Base-by-base conservation (phyloP, 805 yeast genomes). In the Ogataea salicorniae region DNA sequence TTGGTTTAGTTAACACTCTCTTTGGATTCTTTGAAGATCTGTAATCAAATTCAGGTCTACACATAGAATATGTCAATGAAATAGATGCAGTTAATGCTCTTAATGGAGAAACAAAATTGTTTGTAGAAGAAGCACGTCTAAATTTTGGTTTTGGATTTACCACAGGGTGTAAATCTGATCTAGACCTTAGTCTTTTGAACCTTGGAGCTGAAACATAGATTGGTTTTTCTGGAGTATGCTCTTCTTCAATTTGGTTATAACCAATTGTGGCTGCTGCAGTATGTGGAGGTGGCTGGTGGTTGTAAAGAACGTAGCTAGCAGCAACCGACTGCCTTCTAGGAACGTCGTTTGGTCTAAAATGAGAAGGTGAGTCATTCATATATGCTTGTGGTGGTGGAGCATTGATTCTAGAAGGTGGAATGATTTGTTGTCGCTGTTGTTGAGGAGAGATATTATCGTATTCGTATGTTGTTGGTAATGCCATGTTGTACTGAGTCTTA, bases 1-100 rank as follows among this genome's bases (percentile, higher is more conserved):
- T 80, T 3, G 97, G 97, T 63, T 94, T 92, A 0, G 99, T 95
- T 39, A 94, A 71, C 3, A 90, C 97, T 47, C 99, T 72, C 51
- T 88, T 81, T 3, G 99, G 99, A 62, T 94, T 94, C 49, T 88
- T 82, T 3, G 89, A 76, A 16, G 88, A 79, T 54, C 84, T 84
- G 65, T 94, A 94, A 52, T 83, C 82, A 67, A 89, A 94, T 34
- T 74, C 77, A 0, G 97, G 88, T 50, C 89, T 86, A 67, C 97
- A 92, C 47, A 92, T 76, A 9, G 86, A 73, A 64, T 87, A 94
- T 0, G 97, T 84, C 18, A 90, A 80, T 2, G 92, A 76, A 43
- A 94, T 69, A 42, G 86, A 80, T 4, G 83, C 76, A 0, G 97
- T 87, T 49, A 92, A 70, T 0, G 96, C 96, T 48, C 77, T 72